Evolutionary conservation across 2,329 filamentous ascomycete species (phyloP).

Genomic region (Fusarium sulawesiense): DNA sequence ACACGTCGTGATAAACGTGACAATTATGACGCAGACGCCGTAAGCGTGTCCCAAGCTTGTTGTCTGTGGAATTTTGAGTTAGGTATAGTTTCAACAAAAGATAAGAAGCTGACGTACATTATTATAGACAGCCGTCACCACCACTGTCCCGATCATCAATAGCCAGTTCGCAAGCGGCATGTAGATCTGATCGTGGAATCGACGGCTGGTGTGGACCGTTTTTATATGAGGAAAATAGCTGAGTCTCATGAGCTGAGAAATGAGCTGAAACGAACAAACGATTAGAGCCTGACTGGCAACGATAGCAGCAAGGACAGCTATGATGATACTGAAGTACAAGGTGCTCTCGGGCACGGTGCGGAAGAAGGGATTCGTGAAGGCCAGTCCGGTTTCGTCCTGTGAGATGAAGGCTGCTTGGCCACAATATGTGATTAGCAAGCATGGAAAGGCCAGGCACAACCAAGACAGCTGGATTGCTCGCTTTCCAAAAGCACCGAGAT

Average conservation of each 20-base stretch:
- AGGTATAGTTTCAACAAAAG: background rate
- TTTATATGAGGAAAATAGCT: constrained; percentile 82
- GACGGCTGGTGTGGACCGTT: constrained; percentile 75
- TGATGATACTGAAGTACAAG: constrained; percentile 74
- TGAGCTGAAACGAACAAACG: constrained; percentile 75
- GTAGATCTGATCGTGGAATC: constrained; percentile 80
- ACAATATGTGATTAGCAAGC: constrained; percentile 72
- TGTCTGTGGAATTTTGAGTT: constrained; percentile 54
- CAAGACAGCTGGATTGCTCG: constrained; percentile 79
- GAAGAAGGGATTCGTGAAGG: constrained; percentile 76
- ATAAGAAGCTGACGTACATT: constrained; percentile 59
- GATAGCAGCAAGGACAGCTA: constrained; percentile 77
- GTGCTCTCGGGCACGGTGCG: constrained; percentile 74
- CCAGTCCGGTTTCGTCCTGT: constrained; percentile 59
- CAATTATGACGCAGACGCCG: constrained; percentile 82
- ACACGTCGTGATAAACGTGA: constrained; percentile 81
- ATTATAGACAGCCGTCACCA: constrained; percentile 79
- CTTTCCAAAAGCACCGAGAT: constrained; percentile 79
- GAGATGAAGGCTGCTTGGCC: constrained; percentile 81
- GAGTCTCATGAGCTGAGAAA: constrained; percentile 77
- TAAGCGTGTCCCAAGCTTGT: constrained; percentile 79
- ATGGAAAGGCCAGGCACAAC: constrained; percentile 76
- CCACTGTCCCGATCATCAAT: constrained; percentile 78
- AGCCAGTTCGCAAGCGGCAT: constrained; percentile 82
- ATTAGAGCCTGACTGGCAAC: constrained; percentile 85